A percentile compares a stretch with the other conserved stretches of the same genome.
phyloP scores from a whole-genome alignment of 1,284 basidiomycete species.

The Trametes polyzona region DNA sequence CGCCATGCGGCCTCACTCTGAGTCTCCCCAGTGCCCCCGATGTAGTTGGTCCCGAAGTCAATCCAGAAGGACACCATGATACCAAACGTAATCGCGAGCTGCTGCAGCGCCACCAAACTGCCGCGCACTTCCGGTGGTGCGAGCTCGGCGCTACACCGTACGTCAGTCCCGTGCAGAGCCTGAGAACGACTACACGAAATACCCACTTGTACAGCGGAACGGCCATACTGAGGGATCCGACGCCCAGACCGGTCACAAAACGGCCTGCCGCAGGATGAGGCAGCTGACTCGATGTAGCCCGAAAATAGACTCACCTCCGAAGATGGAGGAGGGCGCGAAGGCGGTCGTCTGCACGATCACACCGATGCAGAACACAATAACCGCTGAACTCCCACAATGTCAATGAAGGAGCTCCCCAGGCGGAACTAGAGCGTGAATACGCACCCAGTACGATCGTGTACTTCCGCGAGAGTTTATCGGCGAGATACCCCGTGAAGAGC shows the following conservation, averaged over 20 bases:
- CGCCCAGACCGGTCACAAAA: slow-evolving; percentile 77
- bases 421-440: slow-evolving; percentile 15
- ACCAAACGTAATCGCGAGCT: slow-evolving; percentile 79
- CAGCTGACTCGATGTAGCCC: not conserved
- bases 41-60: slow-evolving; percentile 77
- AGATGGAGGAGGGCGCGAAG: slow-evolving; percentile 60
- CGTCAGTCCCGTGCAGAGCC: not conserved
- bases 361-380: slow-evolving; percentile 67
- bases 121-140: slow-evolving; percentile 85
- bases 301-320: slow-evolving; percentile 49
- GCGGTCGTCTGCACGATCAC: slow-evolving; percentile 71
- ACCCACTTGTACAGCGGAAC: slow-evolving; percentile 77
- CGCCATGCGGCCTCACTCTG: slow-evolving; percentile 77
- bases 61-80: slow-evolving; percentile 82
- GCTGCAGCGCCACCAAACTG: slow-evolving; percentile 81
- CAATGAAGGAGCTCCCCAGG: not conserved
- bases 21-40: slow-evolving; percentile 58
- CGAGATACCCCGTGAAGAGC: slow-evolving; percentile 67
- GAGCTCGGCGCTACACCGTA: slow-evolving; percentile 54
- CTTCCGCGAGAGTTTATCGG: slow-evolving; percentile 74
- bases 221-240: slow-evolving; percentile 75
- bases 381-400: slow-evolving; percentile 44
- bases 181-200: slow-evolving; percentile 24
- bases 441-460: slow-evolving; percentile 69
- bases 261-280: slow-evolving; percentile 47